Evolutionary conservation across 495 filamentous ascomycete species (phyloP).

Genomic region (Amorphotheca resinae): DNA sequence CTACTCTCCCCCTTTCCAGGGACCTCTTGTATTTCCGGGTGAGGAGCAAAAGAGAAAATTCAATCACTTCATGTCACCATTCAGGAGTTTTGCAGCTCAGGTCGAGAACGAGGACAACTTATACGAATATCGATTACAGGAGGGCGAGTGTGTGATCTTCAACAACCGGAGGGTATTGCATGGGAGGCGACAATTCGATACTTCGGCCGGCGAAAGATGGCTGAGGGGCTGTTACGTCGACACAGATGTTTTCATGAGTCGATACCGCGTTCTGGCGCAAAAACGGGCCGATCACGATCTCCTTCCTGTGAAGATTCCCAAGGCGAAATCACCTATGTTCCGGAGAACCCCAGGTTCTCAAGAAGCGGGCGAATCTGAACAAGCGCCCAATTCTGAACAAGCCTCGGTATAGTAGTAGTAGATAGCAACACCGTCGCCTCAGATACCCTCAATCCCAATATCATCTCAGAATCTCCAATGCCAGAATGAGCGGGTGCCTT

Average conservation of each 20-base stretch:
- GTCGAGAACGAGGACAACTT: slow-evolving; percentile 37
- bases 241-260: slow-evolving; percentile 48
- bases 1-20: slow-evolving; percentile 66
- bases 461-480: too few species aligned
- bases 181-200: slow-evolving; percentile 60
- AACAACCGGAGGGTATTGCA: slow-evolving; percentile 72
- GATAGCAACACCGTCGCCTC: too few species aligned
- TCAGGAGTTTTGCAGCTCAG: slow-evolving; percentile 27
- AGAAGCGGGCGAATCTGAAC: too few species aligned
- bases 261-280: slow-evolving; percentile 30
- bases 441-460: too few species aligned
- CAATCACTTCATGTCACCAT: background rate
- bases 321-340: too few species aligned
- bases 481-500: too few species aligned
- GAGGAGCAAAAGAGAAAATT: background rate
- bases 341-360: too few species aligned
- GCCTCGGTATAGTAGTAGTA: too few species aligned
- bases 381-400: too few species aligned
- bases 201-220: slow-evolving; percentile 50
- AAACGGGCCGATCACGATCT: background rate
- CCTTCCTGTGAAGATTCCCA: too few species aligned
- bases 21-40: slow-evolving; percentile 17
- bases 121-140: slow-evolving; percentile 58
- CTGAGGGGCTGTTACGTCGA: slow-evolving; percentile 77
- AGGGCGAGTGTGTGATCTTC: slow-evolving; percentile 79